Percentiles rank a stretch among this genome's conserved stretches.
Evolutionary conservation across 441 rosid species (phyloP).

Genomic region (Rhodomyrtus psidioides): DNA sequence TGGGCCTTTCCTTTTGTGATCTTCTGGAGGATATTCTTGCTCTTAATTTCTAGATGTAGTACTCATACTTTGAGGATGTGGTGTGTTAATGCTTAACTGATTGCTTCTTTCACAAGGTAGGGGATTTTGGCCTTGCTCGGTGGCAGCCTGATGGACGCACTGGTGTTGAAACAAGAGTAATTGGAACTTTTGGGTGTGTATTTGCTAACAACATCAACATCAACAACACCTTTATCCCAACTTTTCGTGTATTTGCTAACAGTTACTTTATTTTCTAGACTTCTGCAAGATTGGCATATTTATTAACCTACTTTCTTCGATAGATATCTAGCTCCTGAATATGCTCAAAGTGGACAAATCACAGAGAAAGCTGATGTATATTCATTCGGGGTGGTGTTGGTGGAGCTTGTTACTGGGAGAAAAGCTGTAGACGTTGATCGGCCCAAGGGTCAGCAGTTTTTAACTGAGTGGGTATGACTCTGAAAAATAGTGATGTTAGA

Average conservation of each 20-base stretch:
- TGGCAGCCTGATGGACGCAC: constrained; percentile 99
- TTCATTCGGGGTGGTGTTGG: constrained; percentile 91
- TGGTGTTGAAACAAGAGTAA: constrained; percentile 96
- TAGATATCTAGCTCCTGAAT: constrained; percentile 99
- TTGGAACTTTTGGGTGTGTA: constrained; percentile 93
- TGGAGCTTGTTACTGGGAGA: constrained; percentile 92
- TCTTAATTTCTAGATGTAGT: background rate
- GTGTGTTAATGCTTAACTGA: background rate
- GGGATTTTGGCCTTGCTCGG: constrained; percentile 97
- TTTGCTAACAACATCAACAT: too few relatives aligned
- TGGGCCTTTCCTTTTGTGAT: background rate
- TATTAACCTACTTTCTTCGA: background rate
- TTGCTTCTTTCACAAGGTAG: constrained; percentile 48
- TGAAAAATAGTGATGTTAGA: background rate
- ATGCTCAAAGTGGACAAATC: constrained; percentile 94
- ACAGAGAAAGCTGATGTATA: constrained; percentile 98
- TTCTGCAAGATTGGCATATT: background rate
- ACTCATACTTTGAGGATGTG: background rate
- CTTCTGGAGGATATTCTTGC: background rate
- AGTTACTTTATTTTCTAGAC: background rate
- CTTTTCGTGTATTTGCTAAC: constrained; percentile 6
- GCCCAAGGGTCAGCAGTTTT: constrained; percentile 97
- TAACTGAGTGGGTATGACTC: constrained; percentile 85
- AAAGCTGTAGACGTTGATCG: constrained; percentile 87
- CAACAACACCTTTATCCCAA: too few relatives aligned